Evolutionary conservation across 768 basidiomycete genomes (phyloP), one percentile per base, ranked within the genome.

Genomic region (Gautieria morchelliformis): DNA sequence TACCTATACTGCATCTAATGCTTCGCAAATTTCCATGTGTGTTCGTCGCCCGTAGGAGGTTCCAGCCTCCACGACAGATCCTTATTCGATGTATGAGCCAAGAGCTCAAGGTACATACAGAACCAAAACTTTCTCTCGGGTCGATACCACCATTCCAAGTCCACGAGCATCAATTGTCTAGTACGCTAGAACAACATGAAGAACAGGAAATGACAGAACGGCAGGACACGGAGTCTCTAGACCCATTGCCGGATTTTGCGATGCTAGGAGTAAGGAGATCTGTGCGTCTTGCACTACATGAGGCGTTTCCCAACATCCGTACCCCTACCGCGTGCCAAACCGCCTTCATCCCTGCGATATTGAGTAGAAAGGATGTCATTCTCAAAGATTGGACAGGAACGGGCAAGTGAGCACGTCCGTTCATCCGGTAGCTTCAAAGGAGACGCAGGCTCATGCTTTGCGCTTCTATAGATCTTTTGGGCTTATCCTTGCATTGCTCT

Each of bases 301-400:
- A 64, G 14, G 84, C 85, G 15, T 89, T 88, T 68, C 86, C 86
- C 1, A 71, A 75, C 53, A 74, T 89, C 30, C 66, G 70, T 59
- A 58, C 67, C 39, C 85, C 87, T 3, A 89, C 87, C 0, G 67
- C 70, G 12, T 76, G 77, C 33, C 87, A 90, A 65, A 70, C 67
- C 44, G 70, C 71, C 52, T 78, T 89, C 53, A 83, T 89, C 57
- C 78, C 80, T 3, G 85, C 82, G 17, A 73, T 87, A 9, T 59
- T 84, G 32, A 48, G 58, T 33, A 76, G 75, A 7, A 76, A 77
- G 63, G 82, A 89, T 66, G 73, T 89, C 17, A 68, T 89, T 14
- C 62, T 90, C 53, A 83, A 79, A 60, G 87, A 88, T 60, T 70
- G 71, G 24, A 87, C 88, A n/a, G 88, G 89, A 5, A 80, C 82